phyloP scores from a whole-genome alignment of 441 rosid species.

The Geranium incanum region DNA sequence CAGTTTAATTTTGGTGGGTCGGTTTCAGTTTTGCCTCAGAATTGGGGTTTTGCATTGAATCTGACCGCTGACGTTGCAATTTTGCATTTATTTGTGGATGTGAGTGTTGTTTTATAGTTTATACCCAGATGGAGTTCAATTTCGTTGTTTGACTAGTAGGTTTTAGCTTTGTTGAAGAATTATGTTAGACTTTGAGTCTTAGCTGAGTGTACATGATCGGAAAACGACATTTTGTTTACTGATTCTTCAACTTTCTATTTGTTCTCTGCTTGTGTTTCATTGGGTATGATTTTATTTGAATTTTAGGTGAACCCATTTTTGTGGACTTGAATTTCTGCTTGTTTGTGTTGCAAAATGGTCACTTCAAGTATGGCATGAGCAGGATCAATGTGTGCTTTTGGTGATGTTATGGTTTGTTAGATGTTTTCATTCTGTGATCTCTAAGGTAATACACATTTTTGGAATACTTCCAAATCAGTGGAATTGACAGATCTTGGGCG shows the following conservation, averaged over 20 bases:
- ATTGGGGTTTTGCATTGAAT: background rate
- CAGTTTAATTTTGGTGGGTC: conserved; percentile 6
- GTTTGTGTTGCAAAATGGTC: background rate
- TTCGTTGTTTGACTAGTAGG: background rate
- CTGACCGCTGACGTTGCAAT: background rate
- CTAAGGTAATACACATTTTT: background rate
- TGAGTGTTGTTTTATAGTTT: background rate
- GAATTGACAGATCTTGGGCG: background rate
- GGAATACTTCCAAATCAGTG: background rate
- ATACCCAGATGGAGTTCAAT: background rate
- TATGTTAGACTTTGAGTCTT: background rate
- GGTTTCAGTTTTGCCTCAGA: background rate
- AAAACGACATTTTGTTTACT: background rate
- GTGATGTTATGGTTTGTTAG: background rate
- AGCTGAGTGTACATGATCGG: background rate
- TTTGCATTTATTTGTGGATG: background rate
- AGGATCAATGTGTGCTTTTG: background rate
- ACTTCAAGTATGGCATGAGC: background rate
- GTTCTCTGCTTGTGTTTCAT: background rate
- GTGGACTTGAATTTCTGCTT: conserved; percentile 3
- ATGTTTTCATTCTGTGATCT: background rate
- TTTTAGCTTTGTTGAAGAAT: background rate
- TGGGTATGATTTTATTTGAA: background rate
- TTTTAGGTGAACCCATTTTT: background rate
- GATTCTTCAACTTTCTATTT: background rate